Evolutionary conservation across 805 yeast genomes (phyloP).

Genomic region (Spathaspora arborariae): DNA sequence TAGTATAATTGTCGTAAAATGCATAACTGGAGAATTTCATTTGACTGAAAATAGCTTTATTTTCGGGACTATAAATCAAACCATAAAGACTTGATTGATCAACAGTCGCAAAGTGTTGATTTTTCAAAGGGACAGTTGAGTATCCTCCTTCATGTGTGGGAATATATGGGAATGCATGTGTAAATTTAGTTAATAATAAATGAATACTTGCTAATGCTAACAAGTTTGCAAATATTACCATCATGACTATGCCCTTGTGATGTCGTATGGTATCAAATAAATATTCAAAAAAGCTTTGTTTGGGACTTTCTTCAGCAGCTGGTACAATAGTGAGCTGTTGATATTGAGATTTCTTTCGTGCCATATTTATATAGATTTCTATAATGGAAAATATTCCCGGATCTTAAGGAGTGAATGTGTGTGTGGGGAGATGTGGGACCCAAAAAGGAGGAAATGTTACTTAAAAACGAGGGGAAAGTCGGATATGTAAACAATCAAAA

Average conservation of each 20-base stretch:
- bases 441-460: not conserved
- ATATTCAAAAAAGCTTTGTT: not conserved
- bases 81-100: not conserved
- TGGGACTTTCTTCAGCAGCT: not conserved
- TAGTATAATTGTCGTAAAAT: constrained; percentile 40
- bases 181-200: constrained; percentile 4
- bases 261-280: not conserved
- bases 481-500: not conserved
- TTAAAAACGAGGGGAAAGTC: not conserved
- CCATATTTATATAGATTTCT: constrained; percentile 4
- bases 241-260: not conserved
- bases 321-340: not conserved
- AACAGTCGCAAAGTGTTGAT: not conserved
- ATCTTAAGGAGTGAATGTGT: not conserved
- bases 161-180: constrained; percentile 5
- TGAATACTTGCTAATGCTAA: constrained; percentile 4
- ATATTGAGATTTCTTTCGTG: not conserved
- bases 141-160: not conserved
- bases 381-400: not conserved
- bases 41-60: constrained; percentile 17
- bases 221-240: constrained; percentile 6
- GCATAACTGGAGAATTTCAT: constrained; percentile 20
- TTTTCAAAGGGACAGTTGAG: not conserved
- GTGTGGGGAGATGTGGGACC: constrained; percentile 1
- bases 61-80: constrained; percentile 12